phyloP scores from a whole-genome alignment of 257 asterid species.

The Prunella vulgaris region DNA sequence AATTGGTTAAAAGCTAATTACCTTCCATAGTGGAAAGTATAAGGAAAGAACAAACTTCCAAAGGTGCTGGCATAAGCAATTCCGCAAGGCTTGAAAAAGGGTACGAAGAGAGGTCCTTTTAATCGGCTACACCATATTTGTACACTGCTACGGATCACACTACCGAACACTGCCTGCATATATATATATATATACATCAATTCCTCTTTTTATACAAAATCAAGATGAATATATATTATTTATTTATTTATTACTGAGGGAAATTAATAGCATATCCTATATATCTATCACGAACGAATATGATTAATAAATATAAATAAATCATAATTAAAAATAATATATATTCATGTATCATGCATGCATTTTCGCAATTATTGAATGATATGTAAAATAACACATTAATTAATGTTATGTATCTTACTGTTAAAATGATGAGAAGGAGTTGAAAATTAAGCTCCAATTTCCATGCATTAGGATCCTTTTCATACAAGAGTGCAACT shows the following conservation, averaged over 20 bases:
- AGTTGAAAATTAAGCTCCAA: slow-evolving; percentile 46
- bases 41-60: slow-evolving; percentile 53
- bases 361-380: too few species aligned
- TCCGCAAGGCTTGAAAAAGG: slow-evolving; percentile 74
- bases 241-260: too few species aligned
- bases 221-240: too few species aligned
- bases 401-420: slow-evolving; percentile 17
- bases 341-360: too few species aligned
- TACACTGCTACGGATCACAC: slow-evolving; percentile 51
- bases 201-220: too few species aligned
- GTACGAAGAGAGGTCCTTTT: slow-evolving; percentile 58
- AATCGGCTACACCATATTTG: slow-evolving; percentile 58
- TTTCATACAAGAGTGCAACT: slow-evolving; percentile 43
- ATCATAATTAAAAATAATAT: too few species aligned
- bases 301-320: too few species aligned
- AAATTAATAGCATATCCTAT: too few species aligned
- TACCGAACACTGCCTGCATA: slow-evolving; percentile 52
- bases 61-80: slow-evolving; percentile 65
- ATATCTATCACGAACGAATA: too few species aligned
- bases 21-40: slow-evolving; percentile 78
- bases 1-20: not conserved
- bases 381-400: too few species aligned
- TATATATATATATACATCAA: not conserved
- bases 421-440: slow-evolving; percentile 52
- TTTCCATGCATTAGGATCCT: slow-evolving; percentile 54